Evolutionary conservation across 139 green algal genomes (phyloP).

Genomic region (Protoeuglena noctilucae): DNA sequence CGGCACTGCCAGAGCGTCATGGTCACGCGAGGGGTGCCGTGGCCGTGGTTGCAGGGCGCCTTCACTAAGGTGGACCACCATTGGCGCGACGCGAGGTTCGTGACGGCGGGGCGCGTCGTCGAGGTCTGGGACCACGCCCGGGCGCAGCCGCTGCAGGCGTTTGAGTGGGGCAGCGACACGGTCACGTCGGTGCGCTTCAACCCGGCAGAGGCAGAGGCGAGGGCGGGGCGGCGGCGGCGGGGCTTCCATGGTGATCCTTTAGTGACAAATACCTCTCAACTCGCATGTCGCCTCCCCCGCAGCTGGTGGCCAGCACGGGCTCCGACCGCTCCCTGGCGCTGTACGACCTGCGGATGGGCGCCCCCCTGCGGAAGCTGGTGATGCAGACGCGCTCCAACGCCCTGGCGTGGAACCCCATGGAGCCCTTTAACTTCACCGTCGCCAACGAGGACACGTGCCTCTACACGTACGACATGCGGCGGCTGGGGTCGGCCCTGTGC

Average conservation of each 20-base stretch:
- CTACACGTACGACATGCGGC: constrained; percentile 97
- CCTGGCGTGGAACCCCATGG: constrained; percentile 91
- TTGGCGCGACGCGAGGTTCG: constrained; percentile 57
- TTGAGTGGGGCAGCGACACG: constrained; percentile 79
- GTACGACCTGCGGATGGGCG: constrained; percentile 78
- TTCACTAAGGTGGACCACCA: constrained; percentile 77
- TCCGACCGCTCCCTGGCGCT: constrained; percentile 80
- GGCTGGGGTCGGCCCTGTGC: constrained; percentile 52
- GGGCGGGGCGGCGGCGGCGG: no score
- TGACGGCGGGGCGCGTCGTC: constrained; percentile 57
- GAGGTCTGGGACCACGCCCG: constrained; percentile 84
- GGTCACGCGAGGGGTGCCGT: no score
- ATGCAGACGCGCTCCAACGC: constrained; percentile 76
- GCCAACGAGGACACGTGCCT: constrained; percentile 90
- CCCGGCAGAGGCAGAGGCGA: constrained; percentile 51
- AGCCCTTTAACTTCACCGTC: constrained; percentile 94
- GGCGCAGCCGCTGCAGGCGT: constrained; percentile 63
- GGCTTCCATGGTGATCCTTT: no score
- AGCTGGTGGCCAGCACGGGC: constrained; percentile 76
- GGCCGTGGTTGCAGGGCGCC: no score
- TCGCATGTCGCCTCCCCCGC: constrained; percentile 50
- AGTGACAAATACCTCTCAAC: no score
- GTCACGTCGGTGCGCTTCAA: constrained; percentile 83
- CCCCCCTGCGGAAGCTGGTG: constrained; percentile 78
- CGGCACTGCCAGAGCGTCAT: no score